Conservation (phyloP, 306 rosid species). For the Fagus crenata region DNA sequence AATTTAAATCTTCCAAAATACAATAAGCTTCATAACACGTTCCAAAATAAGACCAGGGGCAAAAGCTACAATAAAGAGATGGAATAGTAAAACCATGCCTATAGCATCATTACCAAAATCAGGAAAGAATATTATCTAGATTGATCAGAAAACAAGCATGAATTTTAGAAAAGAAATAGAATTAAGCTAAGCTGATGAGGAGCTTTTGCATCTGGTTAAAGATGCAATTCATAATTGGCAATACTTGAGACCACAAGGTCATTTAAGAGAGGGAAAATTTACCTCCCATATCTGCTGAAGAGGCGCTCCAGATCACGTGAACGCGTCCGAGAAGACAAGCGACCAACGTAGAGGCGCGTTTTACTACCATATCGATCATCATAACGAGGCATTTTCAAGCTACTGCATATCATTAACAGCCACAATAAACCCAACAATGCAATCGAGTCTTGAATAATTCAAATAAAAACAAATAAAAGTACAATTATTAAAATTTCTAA, state of each 20-base stretch:
- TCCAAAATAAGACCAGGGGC: neutral
- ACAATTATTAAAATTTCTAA: neutral
- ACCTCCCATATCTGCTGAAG: slow-evolving; percentile 79
- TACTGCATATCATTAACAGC: neutral
- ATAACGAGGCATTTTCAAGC: slow-evolving; percentile 70
- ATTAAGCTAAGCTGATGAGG: neutral
- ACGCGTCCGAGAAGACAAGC: slow-evolving; percentile 61
- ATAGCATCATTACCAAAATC: neutral
- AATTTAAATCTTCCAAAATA: neutral
- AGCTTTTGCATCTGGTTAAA: neutral
- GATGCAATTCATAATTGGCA: neutral
- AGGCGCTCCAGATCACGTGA: slow-evolving; percentile 70
- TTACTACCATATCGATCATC: slow-evolving; percentile 69
- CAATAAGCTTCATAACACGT: neutral
- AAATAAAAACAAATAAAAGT: neutral
- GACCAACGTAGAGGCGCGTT: slow-evolving; percentile 75
- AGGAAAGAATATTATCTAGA: neutral
- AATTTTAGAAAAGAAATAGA: neutral
- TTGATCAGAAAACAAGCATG: neutral
- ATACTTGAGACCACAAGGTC: neutral
- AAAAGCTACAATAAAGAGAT: neutral
- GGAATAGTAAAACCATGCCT: neutral
- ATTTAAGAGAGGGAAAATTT: neutral
- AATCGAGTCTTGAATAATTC: neutral
- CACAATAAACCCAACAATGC: neutral